phyloP scores from a whole-genome alignment of 768 basidiomycete species.

The Bullera alba region DNA sequence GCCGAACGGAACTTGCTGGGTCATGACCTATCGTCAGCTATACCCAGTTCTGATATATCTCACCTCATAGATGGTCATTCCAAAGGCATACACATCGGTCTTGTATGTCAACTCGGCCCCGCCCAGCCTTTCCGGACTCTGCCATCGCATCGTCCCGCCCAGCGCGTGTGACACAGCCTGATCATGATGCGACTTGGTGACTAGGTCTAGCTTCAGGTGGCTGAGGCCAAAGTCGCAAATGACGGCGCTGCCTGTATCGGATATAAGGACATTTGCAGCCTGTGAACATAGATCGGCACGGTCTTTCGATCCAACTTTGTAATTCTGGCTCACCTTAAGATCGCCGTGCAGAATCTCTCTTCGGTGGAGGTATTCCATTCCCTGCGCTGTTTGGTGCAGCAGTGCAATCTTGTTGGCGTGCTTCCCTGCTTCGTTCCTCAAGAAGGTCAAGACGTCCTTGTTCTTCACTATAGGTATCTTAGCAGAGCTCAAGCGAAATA shows the following conservation, averaged over 20 bases:
- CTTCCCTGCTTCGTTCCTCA: slow-evolving; percentile 48
- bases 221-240: slow-evolving; percentile 79
- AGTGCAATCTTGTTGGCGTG: slow-evolving; percentile 19
- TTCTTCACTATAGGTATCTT: slow-evolving; percentile 48
- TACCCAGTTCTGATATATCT: no score
- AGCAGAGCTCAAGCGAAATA: not conserved
- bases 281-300: slow-evolving; percentile 16
- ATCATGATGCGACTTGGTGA: slow-evolving; percentile 54
- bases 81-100: slow-evolving; percentile 65
- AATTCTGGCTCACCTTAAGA: slow-evolving; percentile 56
- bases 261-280: slow-evolving; percentile 71
- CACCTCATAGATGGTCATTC: slow-evolving; percentile 58
- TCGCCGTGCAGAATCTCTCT: slow-evolving; percentile 69
- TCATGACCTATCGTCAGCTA: slow-evolving; percentile 41
- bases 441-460: slow-evolving; percentile 58
- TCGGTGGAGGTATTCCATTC: slow-evolving; percentile 72
- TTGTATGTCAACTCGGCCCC: slow-evolving; percentile 53
- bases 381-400: slow-evolving; percentile 67
- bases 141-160: slow-evolving; percentile 65
- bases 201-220: slow-evolving; percentile 68
- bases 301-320: not conserved
- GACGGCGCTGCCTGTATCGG: slow-evolving; percentile 60
- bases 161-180: slow-evolving; percentile 22
- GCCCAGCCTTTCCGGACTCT: slow-evolving; percentile 60
- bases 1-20: slow-evolving; percentile 17